Conservation (phyloP, 257 asterid genomes). For the Phtheirospermum japonicum region DNA sequence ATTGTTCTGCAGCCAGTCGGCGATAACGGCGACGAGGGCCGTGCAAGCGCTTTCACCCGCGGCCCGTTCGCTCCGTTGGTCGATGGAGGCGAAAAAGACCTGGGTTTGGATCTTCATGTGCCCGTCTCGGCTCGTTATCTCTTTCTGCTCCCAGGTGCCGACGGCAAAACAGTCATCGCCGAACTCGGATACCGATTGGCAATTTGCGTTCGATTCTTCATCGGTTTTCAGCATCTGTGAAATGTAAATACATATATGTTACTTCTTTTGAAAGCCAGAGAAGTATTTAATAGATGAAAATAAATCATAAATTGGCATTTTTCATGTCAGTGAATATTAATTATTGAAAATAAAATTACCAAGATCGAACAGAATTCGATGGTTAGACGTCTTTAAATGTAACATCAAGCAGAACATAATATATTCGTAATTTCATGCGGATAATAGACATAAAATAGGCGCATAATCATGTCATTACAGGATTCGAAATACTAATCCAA, state of each 20-base stretch:
- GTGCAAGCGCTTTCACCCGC: constrained; percentile 98
- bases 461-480: constrained; percentile 15
- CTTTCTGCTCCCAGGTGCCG: constrained; percentile 89
- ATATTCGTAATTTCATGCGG: neutral
- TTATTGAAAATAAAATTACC: no score
- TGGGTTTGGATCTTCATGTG: constrained; percentile 66
- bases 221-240: constrained; percentile 72
- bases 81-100: constrained; percentile 91
- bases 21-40: constrained; percentile 87
- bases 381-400: no score
- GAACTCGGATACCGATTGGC: constrained; percentile 76
- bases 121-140: constrained; percentile 79
- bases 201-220: constrained; percentile 54
- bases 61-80: constrained; percentile 91
- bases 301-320: no score
- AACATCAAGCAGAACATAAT: no score
- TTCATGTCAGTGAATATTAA: no score
- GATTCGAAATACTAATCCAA: constrained; percentile 7
- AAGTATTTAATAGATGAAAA: constrained; percentile 3
- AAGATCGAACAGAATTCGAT: no score
- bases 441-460: neutral
- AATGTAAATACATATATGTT: constrained; percentile 7
- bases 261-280: constrained; percentile 11
- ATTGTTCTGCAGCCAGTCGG: constrained; percentile 86
- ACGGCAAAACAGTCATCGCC: constrained; percentile 88